Percentiles rank a stretch among this genome's conserved stretches.
phyloP scores from a whole-genome alignment of 768 basidiomycete genomes.

The Rhodotorula sphaerocarpa region DNA sequence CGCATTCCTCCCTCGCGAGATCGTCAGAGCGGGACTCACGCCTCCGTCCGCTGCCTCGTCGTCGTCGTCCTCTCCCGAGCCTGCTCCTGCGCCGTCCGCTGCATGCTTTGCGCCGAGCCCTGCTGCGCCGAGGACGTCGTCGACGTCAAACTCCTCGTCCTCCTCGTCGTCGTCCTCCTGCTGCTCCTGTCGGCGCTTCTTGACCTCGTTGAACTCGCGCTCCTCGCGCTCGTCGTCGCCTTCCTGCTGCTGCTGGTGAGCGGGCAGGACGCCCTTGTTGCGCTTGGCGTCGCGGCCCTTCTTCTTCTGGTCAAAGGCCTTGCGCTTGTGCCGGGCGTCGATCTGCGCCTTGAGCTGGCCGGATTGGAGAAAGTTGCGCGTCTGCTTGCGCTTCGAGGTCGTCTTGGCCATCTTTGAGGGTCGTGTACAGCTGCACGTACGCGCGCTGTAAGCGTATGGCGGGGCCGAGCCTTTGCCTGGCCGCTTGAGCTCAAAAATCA shows the following conservation, averaged over 20 bases:
- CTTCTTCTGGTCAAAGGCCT: constrained; percentile 64
- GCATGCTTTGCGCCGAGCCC: constrained; percentile 33
- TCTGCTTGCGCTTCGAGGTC: constrained; percentile 53
- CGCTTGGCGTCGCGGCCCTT: constrained; percentile 51
- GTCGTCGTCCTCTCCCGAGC: constrained; percentile 37
- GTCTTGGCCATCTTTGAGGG: constrained; percentile 7
- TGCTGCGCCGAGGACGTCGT: constrained; percentile 30
- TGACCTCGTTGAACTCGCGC: constrained; percentile 36
- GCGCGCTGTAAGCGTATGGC: neutral
- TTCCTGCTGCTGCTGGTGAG: constrained; percentile 24
- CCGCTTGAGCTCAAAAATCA: no score
- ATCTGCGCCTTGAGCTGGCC: constrained; percentile 84
- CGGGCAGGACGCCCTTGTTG: constrained; percentile 40
- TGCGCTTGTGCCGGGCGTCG: constrained; percentile 68
- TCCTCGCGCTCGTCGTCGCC: constrained; percentile 39
- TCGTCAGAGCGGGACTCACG: no score
- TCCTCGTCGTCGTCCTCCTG: constrained; percentile 22
- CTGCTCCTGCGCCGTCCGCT: no score
- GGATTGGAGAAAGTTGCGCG: constrained; percentile 77
- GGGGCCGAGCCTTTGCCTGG: no score
- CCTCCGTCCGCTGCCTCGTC: constrained; percentile 26
- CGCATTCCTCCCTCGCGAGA: no score
- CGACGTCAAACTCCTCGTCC: constrained; percentile 33
- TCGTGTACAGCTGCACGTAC: neutral
- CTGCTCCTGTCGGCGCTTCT: constrained; percentile 8